Evolutionary conservation across 1,284 basidiomycete species (phyloP).

Genomic region (Neolentinus lepideus): DNA sequence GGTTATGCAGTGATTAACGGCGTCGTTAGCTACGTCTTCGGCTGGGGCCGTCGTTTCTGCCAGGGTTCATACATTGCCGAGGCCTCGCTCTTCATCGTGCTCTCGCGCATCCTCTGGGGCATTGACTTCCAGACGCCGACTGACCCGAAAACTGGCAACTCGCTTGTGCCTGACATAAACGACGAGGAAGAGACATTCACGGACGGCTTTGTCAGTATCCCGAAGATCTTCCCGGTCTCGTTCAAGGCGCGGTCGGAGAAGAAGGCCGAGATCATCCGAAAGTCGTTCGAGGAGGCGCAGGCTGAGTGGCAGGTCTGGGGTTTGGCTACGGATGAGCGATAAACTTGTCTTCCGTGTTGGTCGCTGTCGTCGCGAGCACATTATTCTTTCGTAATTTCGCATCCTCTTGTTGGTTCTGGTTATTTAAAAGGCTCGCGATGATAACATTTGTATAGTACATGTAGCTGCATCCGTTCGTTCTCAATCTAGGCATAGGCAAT

Average conservation of each 20-base stretch:
- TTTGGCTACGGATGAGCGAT: conserved; percentile 12
- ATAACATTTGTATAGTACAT: too few species aligned
- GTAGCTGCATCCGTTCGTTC: too few species aligned
- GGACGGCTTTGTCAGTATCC: conserved; percentile 19
- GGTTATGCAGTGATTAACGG: too few species aligned
- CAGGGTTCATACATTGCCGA: conserved; percentile 20
- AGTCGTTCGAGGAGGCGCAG: conserved; percentile 19
- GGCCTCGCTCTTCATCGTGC: conserved; percentile 21
- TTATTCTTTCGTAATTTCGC: too few species aligned
- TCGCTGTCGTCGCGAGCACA: too few species aligned
- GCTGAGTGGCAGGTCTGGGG: conserved; percentile 20
- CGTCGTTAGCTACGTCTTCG: conserved; percentile 21
- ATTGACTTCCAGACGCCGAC: conserved; percentile 17
- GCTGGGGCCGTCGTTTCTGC: conserved; percentile 24
- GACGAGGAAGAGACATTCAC: conserved; percentile 19
- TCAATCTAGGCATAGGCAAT: too few species aligned
- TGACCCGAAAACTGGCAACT: conserved; percentile 16
- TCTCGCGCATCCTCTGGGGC: conserved; percentile 19
- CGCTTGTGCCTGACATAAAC: conserved; percentile 17
- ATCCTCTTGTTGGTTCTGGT: too few species aligned
- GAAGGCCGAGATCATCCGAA: conserved; percentile 14
- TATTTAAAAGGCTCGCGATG: too few species aligned
- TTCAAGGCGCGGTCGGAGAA: conserved; percentile 19
- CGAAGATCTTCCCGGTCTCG: conserved; percentile 16
- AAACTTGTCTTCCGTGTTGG: background rate